Evolutionary conservation across 2,329 filamentous ascomycete species (phyloP), one percentile per base, ranked within the genome.

Genomic region (Plenodomus biglobosus): DNA sequence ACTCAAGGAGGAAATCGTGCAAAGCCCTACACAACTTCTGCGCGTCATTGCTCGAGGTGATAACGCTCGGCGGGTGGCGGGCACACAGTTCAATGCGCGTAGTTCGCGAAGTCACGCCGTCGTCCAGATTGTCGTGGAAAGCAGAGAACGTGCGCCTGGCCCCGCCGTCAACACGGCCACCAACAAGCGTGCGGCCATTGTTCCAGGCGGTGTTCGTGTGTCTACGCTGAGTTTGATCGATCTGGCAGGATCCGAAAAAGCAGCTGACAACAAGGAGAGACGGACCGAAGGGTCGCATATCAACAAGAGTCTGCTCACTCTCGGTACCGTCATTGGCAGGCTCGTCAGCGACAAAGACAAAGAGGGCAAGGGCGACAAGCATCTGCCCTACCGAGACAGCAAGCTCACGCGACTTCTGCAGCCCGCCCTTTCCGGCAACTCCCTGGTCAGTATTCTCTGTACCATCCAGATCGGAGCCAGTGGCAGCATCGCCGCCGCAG

Each of bases 61-160:
- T 69, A 85, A 95, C 68, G 90, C 92, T 19, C 83, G 94, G 64
- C 82, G 92, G 62, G 95, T 91, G 1, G 90, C 90, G 48, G 96
- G 92, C 70, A 99, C 94, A 0, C 94, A 99, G 65, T 99, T 95
- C 80, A 99, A 99, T 68, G 84, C 92, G 17, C 85, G 92, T 61
- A 97, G 92, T 76, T 99, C 94, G 40, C 90, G 94, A 75, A 96
- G 91, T 82, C 94, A 99, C 67, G 94, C 94, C 0, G 94, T 99
- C 17, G 94, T 99, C 32, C 94, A 99, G 72, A 99, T 99, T 60
- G 92, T 99, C 2, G 94, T 99, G 11, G 94, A 99, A 72, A 96
- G 92, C 68, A 84, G 94, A 71, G 92, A 96, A 72, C 87, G 94
- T 39, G 83, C 86, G 36, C 84, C 89, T 1, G 79, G 80, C 1